Base-by-base conservation (phyloP, 2,329 filamentous ascomycete genomes). In the Ascochyta lentis region DNA sequence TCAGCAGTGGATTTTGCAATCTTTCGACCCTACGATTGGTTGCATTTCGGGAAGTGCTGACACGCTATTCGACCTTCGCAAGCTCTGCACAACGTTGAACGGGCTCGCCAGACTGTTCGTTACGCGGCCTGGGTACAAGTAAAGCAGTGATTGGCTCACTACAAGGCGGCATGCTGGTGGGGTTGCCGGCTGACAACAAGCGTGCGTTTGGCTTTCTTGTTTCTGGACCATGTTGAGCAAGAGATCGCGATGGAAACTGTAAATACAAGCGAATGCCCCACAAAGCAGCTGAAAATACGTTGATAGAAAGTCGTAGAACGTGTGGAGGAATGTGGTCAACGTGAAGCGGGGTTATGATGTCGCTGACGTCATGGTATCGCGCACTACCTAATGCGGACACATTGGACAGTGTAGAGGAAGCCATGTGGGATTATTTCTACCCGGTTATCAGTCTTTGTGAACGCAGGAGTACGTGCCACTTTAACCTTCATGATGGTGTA, bases 341-440 rank as follows among this genome's bases (percentile, higher is more conserved):
- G 16, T 23, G 31, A 50, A 47, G 47, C 42, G 47, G 53, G 53
- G 47, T 22, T 27, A 19, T 23, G 16, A 13, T 31, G 29, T 45
- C 44, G 50, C 33, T 48, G 50, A 54, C 39, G 34, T 54, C 39
- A 44, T 42, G 24, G 52, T 42, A 56, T 56, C 53, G 47, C 38
- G 47, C 37, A 56, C 42, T 56, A 33, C 53, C 47, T 26, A 50
- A 56, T 50, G 26, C 42, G 47, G 53, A 50, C 46, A 19, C 10
- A 19, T 39, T 12, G 41, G 47, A 7, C 38, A 33, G 13, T 8
- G 42, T 4, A 5, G 31, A 27, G 35, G 7, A 27, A 49, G 46
- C 27, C 29, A 43, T 38, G 49, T 39, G 37, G 27, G 48, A 40
- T 51, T 15, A 13, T 13, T 15, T 16, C 35, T 42, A 23, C 24